These are phyloP conservation scores for Trichocladium antarcticum DNA, from an alignment of 495 filamentous ascomycete species.

Conservation along the genomic window DNA sequence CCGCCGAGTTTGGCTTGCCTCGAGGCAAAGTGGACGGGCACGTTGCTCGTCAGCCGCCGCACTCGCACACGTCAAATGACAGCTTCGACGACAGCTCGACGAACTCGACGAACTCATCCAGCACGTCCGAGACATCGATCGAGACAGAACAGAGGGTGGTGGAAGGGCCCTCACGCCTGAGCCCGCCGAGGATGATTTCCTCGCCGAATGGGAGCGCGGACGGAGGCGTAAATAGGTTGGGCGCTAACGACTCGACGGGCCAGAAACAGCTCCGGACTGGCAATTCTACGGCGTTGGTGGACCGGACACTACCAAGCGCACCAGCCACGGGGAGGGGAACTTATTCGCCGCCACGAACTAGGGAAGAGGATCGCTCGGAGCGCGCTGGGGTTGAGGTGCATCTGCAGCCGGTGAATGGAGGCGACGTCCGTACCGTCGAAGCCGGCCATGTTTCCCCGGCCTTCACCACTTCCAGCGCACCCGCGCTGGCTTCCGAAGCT, in stretches of 20 bases:
- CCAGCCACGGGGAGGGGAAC: slow-evolving; percentile 2
- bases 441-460: slow-evolving; percentile 13
- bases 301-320: slow-evolving; percentile 13
- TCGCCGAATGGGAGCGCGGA: slow-evolving; percentile 15
- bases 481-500: slow-evolving; percentile 32
- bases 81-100: slow-evolving; percentile 28
- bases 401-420: slow-evolving; percentile 22
- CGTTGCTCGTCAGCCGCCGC: slow-evolving; percentile 18
- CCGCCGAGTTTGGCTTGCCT: slow-evolving; percentile 23
- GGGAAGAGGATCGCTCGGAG: neutral
- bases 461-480: slow-evolving; percentile 12
- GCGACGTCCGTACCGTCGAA: slow-evolving; percentile 25
- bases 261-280: slow-evolving; percentile 17
- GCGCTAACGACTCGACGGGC: slow-evolving; percentile 1
- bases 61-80: slow-evolving; percentile 26
- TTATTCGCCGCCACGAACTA: neutral
- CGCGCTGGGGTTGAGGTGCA: slow-evolving; percentile 20
- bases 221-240: slow-evolving; percentile 9
- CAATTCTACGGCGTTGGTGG: slow-evolving; percentile 14
- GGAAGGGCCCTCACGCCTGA: slow-evolving; percentile 11
- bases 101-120: slow-evolving; percentile 23
- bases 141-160: slow-evolving; percentile 15
- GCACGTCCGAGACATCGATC: slow-evolving; percentile 22
- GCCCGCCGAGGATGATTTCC: slow-evolving; percentile 22
- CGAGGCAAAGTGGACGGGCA: slow-evolving; percentile 23